Evolutionary conservation across 371 early-diverging fungal genomes (phyloP).

Genomic region (Mucor piriformis): DNA sequence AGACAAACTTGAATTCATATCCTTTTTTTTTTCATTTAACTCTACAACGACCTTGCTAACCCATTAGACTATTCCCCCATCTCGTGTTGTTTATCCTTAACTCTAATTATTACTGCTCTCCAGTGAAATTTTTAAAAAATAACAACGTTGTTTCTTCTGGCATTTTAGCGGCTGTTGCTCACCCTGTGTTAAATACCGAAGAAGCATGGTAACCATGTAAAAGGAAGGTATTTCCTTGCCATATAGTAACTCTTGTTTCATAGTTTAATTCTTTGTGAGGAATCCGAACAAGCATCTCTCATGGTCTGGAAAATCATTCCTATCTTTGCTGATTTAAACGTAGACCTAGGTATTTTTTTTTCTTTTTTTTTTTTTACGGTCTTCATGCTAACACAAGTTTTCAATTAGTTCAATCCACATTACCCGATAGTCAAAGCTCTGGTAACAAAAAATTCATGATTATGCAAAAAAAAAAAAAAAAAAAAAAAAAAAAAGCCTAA

Average conservation of each 20-base stretch:
- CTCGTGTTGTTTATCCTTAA: constrained; percentile 18
- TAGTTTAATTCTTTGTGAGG: constrained; percentile 34
- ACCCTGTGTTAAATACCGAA: constrained; percentile 6
- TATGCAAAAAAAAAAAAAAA: neutral
- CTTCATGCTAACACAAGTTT: too few species aligned
- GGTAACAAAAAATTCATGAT: neutral
- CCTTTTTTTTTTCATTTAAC: constrained; percentile 29
- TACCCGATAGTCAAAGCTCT: neutral
- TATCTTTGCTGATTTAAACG: constrained; percentile 28
- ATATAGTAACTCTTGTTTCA: neutral
- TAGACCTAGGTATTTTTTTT: constrained; percentile 22
- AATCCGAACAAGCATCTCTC: constrained; percentile 25
- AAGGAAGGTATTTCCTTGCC: too few species aligned
- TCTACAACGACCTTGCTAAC: neutral
- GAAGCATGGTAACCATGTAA: constrained; percentile 41
- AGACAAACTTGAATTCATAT: constrained; percentile 41
- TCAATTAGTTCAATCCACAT: constrained; percentile 21
- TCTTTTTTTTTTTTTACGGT: neutral
- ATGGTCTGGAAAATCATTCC: constrained; percentile 27
- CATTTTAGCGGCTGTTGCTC: constrained; percentile 22
- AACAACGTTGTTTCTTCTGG: constrained; percentile 1
- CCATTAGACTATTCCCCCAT: neutral
- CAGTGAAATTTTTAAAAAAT: constrained; percentile 22
- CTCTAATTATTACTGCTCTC: constrained; percentile 25
- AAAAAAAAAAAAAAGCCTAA: too few species aligned